Evolutionary conservation across 148 eudicot genomes (phyloP).

Genomic region (Rhododendron ovatum): DNA sequence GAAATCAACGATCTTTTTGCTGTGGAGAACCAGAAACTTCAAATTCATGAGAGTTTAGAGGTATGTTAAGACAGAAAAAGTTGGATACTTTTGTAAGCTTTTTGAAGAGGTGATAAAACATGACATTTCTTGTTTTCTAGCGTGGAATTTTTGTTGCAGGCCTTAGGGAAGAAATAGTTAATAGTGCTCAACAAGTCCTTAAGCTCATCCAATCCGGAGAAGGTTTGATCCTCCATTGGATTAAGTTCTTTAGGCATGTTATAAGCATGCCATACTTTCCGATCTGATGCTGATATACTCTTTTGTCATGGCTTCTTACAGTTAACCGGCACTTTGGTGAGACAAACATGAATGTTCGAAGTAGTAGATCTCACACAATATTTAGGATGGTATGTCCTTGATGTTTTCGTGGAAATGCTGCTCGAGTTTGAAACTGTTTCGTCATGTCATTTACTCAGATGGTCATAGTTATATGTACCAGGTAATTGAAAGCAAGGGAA

Average conservation of each 20-base stretch:
- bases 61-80: slow-evolving; percentile 26
- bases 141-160: slow-evolving; percentile 97
- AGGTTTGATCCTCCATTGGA: slow-evolving; percentile 40
- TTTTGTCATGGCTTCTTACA: slow-evolving; percentile 29
- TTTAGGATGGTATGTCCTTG: slow-evolving; percentile 83
- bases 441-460: neutral
- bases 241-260: neutral
- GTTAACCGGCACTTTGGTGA: slow-evolving; percentile 96
- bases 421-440: neutral
- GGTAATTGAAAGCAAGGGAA: slow-evolving; percentile 94
- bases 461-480: slow-evolving; percentile 14
- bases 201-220: slow-evolving; percentile 83
- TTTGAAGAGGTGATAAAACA: neutral
- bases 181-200: slow-evolving; percentile 81
- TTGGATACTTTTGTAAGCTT: neutral
- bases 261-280: neutral
- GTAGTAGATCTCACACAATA: slow-evolving; percentile 97
- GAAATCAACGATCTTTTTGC: slow-evolving; percentile 91
- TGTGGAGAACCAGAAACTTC: slow-evolving; percentile 81
- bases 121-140: slow-evolving; percentile 36
- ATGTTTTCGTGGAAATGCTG: slow-evolving; percentile 3
- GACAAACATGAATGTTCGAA: slow-evolving; percentile 96
- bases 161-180: slow-evolving; percentile 91
- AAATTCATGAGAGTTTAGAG: slow-evolving; percentile 91
- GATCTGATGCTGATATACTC: neutral